Evolutionary conservation across 192 early-diverging fungal species (phyloP), one percentile per base, ranked within the genome.

Genomic region (Umbelopsis vinacea): DNA sequence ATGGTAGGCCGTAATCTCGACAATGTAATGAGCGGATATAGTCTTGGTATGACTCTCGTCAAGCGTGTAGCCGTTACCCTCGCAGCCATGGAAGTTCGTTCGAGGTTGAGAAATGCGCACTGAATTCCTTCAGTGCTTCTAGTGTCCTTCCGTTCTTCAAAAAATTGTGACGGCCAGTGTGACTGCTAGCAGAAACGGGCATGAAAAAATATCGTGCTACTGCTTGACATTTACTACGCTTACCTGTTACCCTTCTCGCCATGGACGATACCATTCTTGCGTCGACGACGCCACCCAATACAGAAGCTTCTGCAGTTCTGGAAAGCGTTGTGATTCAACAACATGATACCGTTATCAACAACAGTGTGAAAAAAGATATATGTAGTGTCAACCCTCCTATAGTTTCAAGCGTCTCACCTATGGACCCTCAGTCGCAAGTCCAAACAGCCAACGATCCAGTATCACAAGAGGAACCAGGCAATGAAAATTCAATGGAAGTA

Each of bases 301-400:
- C 4, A 37, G 63, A 46, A 23, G 6, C 22, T 26, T 26, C 22
- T 9, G 29, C 46, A n/a, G 23, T 1, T n/a, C 26, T 12, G 4
- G 67, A 46, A 4, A 5, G 7, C 4, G 40, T 50, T 4, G 46
- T 68, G 17, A 68, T 68, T 29, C 67, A 68, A 17, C 67, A 50
- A 50, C 67, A 68, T 47, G 67, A 68, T 47, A 68, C 67, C 9
- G 45, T 68, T 22, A 35, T 33, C 0, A 52, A 53, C n/a, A 38
- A 48, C 9, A 53, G n/a, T 52, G 37, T 29, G 22, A 70, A 70
- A 26, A 38, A 70, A 70, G 47, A 29, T 38, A 70, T 53, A 21
- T 48, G 37, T 23, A 54, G 33, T 53, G 69, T 40, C 22, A 29
- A 12, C 40, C 40, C 40, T 43, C 40, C 6, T 43, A 43, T 12